phyloP scores from a whole-genome alignment of 768 basidiomycete species.

The Rhizopogon vinicolor region DNA sequence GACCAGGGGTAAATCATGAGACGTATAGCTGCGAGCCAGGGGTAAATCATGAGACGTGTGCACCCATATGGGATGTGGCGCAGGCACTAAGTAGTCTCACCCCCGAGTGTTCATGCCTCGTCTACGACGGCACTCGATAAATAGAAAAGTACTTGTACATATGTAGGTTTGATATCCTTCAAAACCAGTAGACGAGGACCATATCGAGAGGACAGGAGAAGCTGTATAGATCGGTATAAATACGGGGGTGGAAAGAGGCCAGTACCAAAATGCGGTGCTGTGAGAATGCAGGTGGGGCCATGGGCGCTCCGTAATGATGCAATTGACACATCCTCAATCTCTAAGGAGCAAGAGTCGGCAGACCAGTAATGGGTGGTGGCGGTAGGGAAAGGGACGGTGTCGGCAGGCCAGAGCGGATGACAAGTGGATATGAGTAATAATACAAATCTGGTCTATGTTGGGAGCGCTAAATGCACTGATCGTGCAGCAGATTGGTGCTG shows the following conservation, averaged over 20 bases:
- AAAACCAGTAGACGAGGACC: background rate
- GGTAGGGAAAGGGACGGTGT: conserved; percentile 12
- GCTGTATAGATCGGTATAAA: background rate
- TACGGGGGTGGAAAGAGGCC: background rate
- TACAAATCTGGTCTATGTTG: conserved; percentile 17
- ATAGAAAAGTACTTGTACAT: background rate
- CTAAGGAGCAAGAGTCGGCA: conserved; percentile 7
- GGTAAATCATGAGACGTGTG: background rate
- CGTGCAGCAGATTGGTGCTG: conserved; percentile 17
- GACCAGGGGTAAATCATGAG: background rate
- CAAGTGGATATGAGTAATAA: conserved; percentile 29
- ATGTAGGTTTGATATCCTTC: background rate
- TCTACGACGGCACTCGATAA: background rate
- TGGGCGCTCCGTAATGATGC: background rate
- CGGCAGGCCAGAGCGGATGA: conserved; percentile 16
- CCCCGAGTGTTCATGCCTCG: background rate
- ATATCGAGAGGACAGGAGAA: background rate
- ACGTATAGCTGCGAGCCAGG: too few species aligned
- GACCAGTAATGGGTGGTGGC: conserved; percentile 18
- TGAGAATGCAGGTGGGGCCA: background rate
- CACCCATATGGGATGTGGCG: background rate
- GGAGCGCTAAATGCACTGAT: conserved; percentile 7
- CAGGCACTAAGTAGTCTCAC: background rate
- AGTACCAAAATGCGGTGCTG: background rate
- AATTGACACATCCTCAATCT: background rate